A percentile compares a stretch with the other conserved stretches of the same genome.
Evolutionary conservation across 208 protist species (phyloP).

Genomic region (Acanthamoeba quina): DNA sequence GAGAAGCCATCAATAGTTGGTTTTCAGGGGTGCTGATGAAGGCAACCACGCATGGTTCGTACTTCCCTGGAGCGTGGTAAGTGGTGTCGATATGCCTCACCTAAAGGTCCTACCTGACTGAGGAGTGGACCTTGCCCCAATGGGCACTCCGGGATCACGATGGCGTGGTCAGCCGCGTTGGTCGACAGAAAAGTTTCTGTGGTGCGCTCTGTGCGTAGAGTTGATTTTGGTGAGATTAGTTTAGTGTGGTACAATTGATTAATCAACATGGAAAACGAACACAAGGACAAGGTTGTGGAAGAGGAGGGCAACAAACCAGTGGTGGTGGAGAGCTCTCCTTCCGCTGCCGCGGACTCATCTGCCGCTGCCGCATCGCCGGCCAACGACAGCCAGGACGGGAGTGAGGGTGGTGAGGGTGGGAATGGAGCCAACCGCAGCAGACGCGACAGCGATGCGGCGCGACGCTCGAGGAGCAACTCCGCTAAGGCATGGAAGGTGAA

Average conservation of each 20-base stretch:
- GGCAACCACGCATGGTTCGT: too few species aligned
- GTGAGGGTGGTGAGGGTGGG: not conserved
- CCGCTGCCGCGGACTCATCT: not conserved
- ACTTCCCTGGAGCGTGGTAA: too few species aligned
- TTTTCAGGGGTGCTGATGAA: too few species aligned
- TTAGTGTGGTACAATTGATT: not conserved
- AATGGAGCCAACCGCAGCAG: not conserved
- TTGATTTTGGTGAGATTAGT: not conserved
- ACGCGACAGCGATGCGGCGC: not conserved
- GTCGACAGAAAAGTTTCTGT: too few species aligned
- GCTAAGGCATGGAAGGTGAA: slow-evolving; percentile 49
- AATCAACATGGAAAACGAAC: slow-evolving; percentile 21
- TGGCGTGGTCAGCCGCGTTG: too few species aligned
- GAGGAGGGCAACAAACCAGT: not conserved
- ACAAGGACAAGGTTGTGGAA: not conserved
- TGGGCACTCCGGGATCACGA: too few species aligned
- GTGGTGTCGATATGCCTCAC: too few species aligned
- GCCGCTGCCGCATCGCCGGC: not conserved
- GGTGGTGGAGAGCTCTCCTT: not conserved
- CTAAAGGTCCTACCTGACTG: too few species aligned
- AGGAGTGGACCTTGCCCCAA: too few species aligned
- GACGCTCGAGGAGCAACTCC: slow-evolving; percentile 53
- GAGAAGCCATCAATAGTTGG: too few species aligned
- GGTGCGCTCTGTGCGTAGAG: too few species aligned
- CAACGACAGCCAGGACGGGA: not conserved